Evolutionary conservation across 495 filamentous ascomycete genomes (phyloP), one percentile per base, ranked within the genome.

Genomic region (Lentithecium fluviatile): DNA sequence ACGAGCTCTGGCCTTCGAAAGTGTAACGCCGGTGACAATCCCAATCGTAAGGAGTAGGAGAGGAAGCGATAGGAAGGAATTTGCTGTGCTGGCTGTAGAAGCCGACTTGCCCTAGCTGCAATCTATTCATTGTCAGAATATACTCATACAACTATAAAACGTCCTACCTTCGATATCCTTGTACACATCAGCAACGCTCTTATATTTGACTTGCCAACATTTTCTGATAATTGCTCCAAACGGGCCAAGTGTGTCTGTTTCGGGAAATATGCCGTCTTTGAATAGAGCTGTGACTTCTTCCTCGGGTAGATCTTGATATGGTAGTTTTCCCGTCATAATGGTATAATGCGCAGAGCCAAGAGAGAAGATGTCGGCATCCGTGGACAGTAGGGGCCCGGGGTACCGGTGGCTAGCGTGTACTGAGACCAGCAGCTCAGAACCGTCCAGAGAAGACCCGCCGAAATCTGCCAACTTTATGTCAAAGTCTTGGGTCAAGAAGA

Each of bases 401-500:
- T 58, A 51, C 24, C 25, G 29, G 20, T 51, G 45, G 37, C 56
- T 58, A 24, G 69, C 60, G 34, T 64, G 53, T 54, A 62, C 67
- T 48, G 34, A 62, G 34, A 61, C 50, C 20, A 68, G 60, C 34
- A 56, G 53, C 23, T 32, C 42, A 57, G 52, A 49, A 12, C 54
- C 55, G 48, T 71, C 56, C 21, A 73, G 52, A 34, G 71, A 73
- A 43, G 70, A 72, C n/a, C 71, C 70, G 37, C 51, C 65, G 64
- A 73, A 73, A 49, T 72, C 71, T 42, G 57, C 69, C 19, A 72
- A 37, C 62, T 62, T 70, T 23, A 55, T 42, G 50, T 70, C 56
- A 56, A 63, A 45, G 13, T 62, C 45, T 25, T 66, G 21, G 40
- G 69, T 66, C 10, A 72, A 60, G 48, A 69, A 68, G 37, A 68